These are phyloP conservation scores for Pseudotsuga menziesii DNA, from an alignment of 75 land plant species.

Conservation along the genomic window DNA sequence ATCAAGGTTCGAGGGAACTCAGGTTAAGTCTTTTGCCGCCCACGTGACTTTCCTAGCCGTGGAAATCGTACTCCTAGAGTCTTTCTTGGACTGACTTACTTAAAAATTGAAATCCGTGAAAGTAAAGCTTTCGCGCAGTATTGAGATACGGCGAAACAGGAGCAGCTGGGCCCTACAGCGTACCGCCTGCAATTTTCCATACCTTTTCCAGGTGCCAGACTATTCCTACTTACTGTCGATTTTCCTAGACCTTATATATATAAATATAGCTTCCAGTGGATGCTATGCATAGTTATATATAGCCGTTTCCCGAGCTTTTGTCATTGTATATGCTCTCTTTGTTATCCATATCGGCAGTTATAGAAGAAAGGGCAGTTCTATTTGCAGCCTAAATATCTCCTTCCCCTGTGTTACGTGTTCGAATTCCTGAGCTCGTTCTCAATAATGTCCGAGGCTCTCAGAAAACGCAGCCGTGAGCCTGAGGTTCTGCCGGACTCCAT, in stretches of 20 bases:
- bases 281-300: too few relatives aligned
- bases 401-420: neutral
- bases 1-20: too few relatives aligned
- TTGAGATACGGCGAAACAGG: neutral
- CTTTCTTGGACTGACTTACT: neutral
- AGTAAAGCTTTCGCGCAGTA: neutral
- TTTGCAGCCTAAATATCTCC: neutral
- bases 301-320: too few relatives aligned
- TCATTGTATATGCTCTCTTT: neutral
- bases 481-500: neutral
- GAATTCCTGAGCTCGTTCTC: neutral
- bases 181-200: neutral
- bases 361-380: neutral
- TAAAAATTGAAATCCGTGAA: neutral
- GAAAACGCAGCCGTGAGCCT: neutral
- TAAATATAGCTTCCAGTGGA: neutral
- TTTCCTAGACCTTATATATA: neutral
- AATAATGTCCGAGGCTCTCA: neutral
- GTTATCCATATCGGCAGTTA: neutral
- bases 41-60: too few relatives aligned
- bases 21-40: too few relatives aligned
- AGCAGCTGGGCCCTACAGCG: neutral
- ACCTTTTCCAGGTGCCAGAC: neutral
- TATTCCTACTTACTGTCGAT: neutral
- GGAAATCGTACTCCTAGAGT: neutral